phyloP scores from a whole-genome alignment of 2,329 filamentous ascomycete genomes.

The Pseudogymnoascus sp. region DNA sequence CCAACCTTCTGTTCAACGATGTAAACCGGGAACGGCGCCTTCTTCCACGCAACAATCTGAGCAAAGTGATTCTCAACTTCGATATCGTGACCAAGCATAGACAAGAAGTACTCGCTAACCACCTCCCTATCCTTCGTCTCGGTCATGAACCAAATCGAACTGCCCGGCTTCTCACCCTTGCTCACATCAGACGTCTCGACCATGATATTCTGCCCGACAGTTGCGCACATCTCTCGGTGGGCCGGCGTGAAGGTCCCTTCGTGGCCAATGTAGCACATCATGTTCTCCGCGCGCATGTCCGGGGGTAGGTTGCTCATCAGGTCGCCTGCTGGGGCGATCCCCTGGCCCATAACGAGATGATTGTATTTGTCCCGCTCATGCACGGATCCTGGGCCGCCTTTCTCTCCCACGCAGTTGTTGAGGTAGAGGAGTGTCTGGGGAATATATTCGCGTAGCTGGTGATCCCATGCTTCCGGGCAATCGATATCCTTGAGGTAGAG shows the following conservation, averaged over 20 bases:
- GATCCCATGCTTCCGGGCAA: constrained; percentile 78
- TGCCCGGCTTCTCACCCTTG: constrained; percentile 72
- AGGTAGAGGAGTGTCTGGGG: constrained; percentile 82
- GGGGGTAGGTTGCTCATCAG: constrained; percentile 86
- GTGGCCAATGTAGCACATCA: constrained; percentile 98
- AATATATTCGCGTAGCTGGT: constrained; percentile 68
- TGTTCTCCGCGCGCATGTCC: constrained; percentile 85
- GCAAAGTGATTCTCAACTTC: constrained; percentile 97
- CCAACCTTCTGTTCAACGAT: constrained; percentile 84
- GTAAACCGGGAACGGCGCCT: constrained; percentile 86
- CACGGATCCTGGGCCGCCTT: constrained; percentile 46
- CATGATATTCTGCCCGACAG: constrained; percentile 96
- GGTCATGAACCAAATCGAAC: constrained; percentile 98
- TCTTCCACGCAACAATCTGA: constrained; percentile 90
- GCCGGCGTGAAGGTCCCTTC: constrained; percentile 95
- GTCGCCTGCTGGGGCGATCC: constrained; percentile 65
- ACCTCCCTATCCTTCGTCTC: constrained; percentile 85
- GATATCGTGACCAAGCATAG: constrained; percentile 88
- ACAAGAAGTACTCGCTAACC: constrained; percentile 89
- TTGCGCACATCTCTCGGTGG: constrained; percentile 96
- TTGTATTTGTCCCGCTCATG: constrained; percentile 35
- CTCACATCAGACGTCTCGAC: constrained; percentile 73
- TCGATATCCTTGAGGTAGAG: constrained; percentile 97
- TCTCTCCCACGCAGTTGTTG: constrained; percentile 64
- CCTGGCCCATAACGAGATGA: constrained; percentile 35